Percentiles rank a stretch among this genome's conserved stretches.
Conservation (phyloP, 2,329 filamentous ascomycete species). For the Ceratocystis papillata region DNA sequence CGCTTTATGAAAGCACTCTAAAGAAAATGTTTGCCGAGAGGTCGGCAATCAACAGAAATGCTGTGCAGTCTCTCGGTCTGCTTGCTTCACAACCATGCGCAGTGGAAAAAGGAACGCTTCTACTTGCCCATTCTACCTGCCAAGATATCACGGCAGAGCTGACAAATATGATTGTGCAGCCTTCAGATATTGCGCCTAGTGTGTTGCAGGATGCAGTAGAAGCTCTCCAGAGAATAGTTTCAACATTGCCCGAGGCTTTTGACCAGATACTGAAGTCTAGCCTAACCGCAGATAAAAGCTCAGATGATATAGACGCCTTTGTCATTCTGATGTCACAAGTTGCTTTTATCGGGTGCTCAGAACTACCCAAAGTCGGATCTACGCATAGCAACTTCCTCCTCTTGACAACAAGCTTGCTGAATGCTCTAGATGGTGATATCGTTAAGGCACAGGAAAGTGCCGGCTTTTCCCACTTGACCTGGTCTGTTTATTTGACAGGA, state of each 20-base stretch:
- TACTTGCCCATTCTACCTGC: constrained; percentile 32
- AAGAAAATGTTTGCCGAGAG: constrained; percentile 31
- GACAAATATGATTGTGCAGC: constrained; percentile 28
- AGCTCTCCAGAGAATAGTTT: constrained; percentile 34
- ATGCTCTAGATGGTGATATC: constrained; percentile 17
- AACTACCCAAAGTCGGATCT: constrained; percentile 29
- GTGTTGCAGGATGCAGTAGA: constrained; percentile 36
- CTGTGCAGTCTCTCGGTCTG: constrained; percentile 38
- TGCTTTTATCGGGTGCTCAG: constrained; percentile 41
- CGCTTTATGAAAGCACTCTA: constrained; percentile 32
- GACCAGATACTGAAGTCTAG: constrained; percentile 26
- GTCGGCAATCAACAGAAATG: constrained; percentile 35
- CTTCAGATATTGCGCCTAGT: constrained; percentile 30
- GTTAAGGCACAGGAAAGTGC: constrained; percentile 5
- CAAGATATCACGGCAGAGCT: constrained; percentile 32
- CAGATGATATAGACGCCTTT: constrained; percentile 28
- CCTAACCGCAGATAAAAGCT: background rate
- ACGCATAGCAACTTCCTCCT: constrained; percentile 36
- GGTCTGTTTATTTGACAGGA: constrained; percentile 25
- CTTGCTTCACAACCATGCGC: constrained; percentile 36
- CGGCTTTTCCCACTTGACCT: constrained; percentile 8
- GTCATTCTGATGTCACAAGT: constrained; percentile 36
- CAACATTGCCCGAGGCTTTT: constrained; percentile 33
- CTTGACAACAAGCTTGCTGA: constrained; percentile 28
- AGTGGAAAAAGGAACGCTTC: constrained; percentile 26